Evolutionary conservation across 495 filamentous ascomycete species (phyloP).

Genomic region (Podospora pseudopauciseta): DNA sequence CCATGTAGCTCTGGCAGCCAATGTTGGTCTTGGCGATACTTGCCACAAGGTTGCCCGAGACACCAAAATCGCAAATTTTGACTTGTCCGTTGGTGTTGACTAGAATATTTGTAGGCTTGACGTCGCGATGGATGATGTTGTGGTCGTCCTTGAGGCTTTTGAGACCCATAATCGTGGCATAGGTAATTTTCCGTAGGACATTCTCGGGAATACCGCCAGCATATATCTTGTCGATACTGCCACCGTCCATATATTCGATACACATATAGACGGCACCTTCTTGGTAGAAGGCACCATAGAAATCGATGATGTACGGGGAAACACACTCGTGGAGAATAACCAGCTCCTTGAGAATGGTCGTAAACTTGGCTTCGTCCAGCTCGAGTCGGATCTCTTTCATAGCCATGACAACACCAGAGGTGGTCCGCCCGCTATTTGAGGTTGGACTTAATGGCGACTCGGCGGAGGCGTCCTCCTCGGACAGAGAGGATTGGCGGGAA

Average conservation of each 20-base stretch:
- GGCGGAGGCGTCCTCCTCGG: constrained; percentile 28
- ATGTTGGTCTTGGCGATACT: constrained; percentile 99
- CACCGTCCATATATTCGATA: constrained; percentile 99
- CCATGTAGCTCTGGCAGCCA: constrained; percentile 99
- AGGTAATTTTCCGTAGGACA: constrained; percentile 83
- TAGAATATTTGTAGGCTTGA: constrained; percentile 97
- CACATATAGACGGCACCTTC: constrained; percentile 99
- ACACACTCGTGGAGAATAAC: constrained; percentile 94
- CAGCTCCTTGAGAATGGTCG: constrained; percentile 96
- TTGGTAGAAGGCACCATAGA: constrained; percentile 98
- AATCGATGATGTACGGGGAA: constrained; percentile 95
- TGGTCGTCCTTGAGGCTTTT: constrained; percentile 95
- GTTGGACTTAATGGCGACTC: constrained; percentile 20
- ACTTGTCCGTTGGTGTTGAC: constrained; percentile 85
- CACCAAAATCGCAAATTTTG: constrained; percentile 99
- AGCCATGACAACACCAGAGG: constrained; percentile 81
- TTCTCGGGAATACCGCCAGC: constrained; percentile 87
- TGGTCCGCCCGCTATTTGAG: constrained; percentile 24
- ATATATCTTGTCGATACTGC: constrained; percentile 97
- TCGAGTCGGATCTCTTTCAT: constrained; percentile 99
- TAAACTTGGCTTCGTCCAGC: constrained; percentile 92
- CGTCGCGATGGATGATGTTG: constrained; percentile 98
- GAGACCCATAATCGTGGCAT: constrained; percentile 87
- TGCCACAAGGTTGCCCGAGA: constrained; percentile 92
- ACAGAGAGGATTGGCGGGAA: constrained; percentile 34